phyloP scores from a whole-genome alignment of 345 rosid species.

The Populus alba region DNA sequence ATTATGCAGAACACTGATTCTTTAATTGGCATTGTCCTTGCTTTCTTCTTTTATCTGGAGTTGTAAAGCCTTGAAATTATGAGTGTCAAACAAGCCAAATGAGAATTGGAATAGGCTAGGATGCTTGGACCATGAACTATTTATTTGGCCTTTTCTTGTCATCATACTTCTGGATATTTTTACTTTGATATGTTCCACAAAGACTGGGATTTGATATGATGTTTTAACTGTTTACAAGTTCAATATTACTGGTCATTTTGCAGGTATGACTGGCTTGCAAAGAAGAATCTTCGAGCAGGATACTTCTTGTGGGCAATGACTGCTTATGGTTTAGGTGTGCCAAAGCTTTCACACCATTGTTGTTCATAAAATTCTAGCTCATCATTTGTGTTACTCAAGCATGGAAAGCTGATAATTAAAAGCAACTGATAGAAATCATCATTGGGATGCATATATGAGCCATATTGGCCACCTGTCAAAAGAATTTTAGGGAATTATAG shows the following conservation, averaged over 20 bases:
- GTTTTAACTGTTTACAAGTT: neutral
- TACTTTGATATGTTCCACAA: neutral
- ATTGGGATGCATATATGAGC: neutral
- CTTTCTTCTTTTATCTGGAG: neutral
- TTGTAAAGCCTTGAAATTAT: neutral
- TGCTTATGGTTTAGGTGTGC: constrained; percentile 88
- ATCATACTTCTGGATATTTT: neutral
- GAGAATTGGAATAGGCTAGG: neutral
- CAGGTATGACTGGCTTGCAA: constrained; percentile 91
- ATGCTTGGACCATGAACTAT: neutral
- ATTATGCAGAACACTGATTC: neutral
- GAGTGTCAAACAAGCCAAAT: neutral
- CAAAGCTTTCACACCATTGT: neutral
- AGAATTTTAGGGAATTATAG: neutral
- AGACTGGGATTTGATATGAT: neutral
- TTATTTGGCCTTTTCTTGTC: neutral
- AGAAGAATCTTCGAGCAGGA: constrained; percentile 71
- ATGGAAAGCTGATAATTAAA: neutral
- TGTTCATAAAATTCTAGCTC: neutral
- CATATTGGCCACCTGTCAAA: neutral
- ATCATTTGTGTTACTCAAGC: neutral
- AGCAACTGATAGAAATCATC: neutral
- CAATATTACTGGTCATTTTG: constrained; percentile 5
- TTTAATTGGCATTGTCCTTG: neutral
- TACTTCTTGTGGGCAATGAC: constrained; percentile 88